These are phyloP conservation scores for Aspergillus texensis DNA, from an alignment of 2,329 filamentous ascomycete genomes.

Conservation along the genomic window DNA sequence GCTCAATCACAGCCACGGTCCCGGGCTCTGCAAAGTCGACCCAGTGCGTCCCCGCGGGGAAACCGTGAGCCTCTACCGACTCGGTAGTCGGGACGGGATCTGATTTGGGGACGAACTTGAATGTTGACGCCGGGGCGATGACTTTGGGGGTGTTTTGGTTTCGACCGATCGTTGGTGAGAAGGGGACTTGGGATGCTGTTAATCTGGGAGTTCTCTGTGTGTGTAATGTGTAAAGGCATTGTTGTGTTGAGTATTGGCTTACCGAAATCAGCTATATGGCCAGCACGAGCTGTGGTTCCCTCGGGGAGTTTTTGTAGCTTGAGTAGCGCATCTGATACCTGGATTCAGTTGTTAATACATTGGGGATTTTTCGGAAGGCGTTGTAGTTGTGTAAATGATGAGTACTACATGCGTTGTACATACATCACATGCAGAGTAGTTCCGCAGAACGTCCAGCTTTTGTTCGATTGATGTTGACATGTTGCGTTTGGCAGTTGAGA, in stretches of 20 bases:
- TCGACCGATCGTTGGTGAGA: conserved; percentile 36
- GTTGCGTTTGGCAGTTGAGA: conserved; percentile 16
- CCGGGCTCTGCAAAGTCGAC: conserved; percentile 64
- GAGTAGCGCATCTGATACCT: conserved; percentile 73
- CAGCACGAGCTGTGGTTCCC: conserved; percentile 60
- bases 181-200: conserved; percentile 30
- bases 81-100: conserved; percentile 41
- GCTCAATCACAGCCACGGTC: conserved; percentile 68
- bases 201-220: background rate
- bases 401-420: background rate
- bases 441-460: conserved; percentile 35
- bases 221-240: conserved; percentile 1
- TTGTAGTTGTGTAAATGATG: background rate
- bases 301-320: conserved; percentile 58
- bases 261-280: conserved; percentile 68
- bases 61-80: conserved; percentile 46
- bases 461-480: conserved; percentile 38
- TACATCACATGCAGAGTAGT: conserved; percentile 50
- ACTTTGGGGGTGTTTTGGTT: conserved; percentile 35
- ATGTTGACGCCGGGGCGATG: conserved; percentile 48
- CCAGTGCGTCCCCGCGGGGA: conserved; percentile 66
- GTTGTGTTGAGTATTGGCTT: conserved; percentile 15
- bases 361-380: background rate
- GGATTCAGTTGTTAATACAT: background rate
- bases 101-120: conserved; percentile 61